phyloP scores from a whole-genome alignment of 441 rosid genomes.

The Hura crepitans region DNA sequence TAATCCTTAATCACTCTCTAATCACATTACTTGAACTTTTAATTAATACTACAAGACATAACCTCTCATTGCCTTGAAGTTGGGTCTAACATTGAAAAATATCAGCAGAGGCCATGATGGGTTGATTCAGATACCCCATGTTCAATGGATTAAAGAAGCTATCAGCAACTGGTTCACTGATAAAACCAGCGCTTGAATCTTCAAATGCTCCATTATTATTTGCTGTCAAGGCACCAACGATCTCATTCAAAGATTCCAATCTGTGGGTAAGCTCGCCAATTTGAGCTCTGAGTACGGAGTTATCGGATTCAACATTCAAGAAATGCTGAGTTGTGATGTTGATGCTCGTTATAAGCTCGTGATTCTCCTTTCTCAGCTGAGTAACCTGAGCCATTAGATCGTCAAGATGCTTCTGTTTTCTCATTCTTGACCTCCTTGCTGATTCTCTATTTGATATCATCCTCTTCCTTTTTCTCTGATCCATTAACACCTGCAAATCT shows the following conservation, averaged over 20 bases:
- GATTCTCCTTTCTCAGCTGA: conserved; percentile 48
- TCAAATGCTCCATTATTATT: conserved; percentile 20
- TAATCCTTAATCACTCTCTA: conserved; percentile 8
- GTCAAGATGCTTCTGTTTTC: conserved; percentile 75
- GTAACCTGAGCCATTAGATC: conserved; percentile 50
- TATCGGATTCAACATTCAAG: conserved; percentile 53
- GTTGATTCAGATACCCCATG: conserved; percentile 47
- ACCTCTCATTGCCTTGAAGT: background rate
- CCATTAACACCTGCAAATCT: conserved; percentile 48
- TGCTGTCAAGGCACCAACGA: conserved; percentile 41
- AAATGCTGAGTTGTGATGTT: conserved; percentile 45
- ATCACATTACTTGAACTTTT: background rate
- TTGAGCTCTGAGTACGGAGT: conserved; percentile 67
- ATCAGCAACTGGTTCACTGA: conserved; percentile 39
- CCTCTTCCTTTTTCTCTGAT: conserved; percentile 71
- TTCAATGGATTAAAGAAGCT: conserved; percentile 44
- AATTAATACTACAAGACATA: background rate
- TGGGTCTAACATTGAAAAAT: conserved; percentile 34
- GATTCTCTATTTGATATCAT: conserved; percentile 86
- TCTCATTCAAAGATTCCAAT: conserved; percentile 57
- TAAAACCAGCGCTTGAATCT: conserved; percentile 20
- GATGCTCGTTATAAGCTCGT: conserved; percentile 42
- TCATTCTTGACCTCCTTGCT: conserved; percentile 91
- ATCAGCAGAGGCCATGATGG: conserved; percentile 63
- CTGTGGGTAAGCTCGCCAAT: conserved; percentile 64